phyloP scores from a whole-genome alignment of 2,329 filamentous ascomycete species.

The Venturia carpophila region DNA sequence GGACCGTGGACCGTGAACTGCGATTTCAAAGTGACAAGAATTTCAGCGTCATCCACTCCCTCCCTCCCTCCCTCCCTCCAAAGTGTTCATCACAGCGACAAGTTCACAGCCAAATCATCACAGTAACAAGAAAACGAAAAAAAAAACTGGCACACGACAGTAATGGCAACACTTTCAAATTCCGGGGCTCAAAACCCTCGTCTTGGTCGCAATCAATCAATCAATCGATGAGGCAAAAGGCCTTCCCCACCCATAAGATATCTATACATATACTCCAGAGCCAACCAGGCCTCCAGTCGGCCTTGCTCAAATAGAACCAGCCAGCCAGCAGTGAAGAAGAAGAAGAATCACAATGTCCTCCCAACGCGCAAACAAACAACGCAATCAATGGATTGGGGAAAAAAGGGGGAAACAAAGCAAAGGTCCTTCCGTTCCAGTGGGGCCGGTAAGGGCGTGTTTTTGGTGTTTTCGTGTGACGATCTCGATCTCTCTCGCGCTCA shows the following conservation, averaged over 20 bases:
- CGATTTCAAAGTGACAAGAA: too few relatives aligned
- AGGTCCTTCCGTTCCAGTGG: background rate
- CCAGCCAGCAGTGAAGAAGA: constrained; percentile 4
- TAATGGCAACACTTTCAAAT: background rate
- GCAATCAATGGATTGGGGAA: constrained; percentile 2
- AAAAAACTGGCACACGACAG: background rate
- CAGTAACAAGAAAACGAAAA: background rate
- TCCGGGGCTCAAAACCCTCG: constrained; percentile 1
- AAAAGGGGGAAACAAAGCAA: background rate
- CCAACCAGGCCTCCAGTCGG: constrained; percentile 3
- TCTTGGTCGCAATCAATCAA: background rate
- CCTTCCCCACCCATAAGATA: constrained; percentile 9
- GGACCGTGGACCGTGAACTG: too few relatives aligned
- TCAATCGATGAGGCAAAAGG: constrained; percentile 10
- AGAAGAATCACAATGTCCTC: background rate
- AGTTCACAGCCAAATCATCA: background rate
- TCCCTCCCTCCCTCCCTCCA: too few relatives aligned
- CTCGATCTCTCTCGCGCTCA: background rate
- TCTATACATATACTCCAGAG: constrained; percentile 13
- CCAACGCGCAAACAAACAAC: constrained; percentile 7
- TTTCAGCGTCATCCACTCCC: too few relatives aligned
- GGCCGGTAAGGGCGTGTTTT: background rate
- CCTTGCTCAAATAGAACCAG: constrained; percentile 5
- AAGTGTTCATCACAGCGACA: too few relatives aligned
- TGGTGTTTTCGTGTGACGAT: constrained; percentile 7